Evolutionary conservation across 306 rosid genomes (phyloP), one percentile per base, ranked within the genome.

Genomic region (Neltuma alba): DNA sequence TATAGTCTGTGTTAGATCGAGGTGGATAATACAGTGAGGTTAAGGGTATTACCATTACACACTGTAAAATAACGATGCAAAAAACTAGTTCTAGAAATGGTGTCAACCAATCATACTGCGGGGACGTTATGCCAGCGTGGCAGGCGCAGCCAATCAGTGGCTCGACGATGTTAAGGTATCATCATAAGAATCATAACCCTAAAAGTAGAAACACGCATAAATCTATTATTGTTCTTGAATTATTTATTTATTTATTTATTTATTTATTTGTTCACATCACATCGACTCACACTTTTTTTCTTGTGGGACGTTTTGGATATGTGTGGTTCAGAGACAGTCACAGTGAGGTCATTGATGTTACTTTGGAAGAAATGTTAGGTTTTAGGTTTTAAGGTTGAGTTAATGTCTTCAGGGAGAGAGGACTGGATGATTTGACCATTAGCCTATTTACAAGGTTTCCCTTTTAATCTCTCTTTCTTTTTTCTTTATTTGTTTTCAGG

Each of bases 91-190:
- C 80, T 83, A 31, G 34, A 86, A 81, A 76, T 83, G 45, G 91
- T 77, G 38, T 72, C 45, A 85, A 83, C 91, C 92, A 92, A 90
- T 90, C 82, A 85, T 83, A 75, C 48, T 40, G 76, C 73, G 80
- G 83, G 76, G 76, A 72, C 82, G 74, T 37, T 62, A 85, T 62
- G 84, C 89, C 91, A 88, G 76, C 86, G 86, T 88, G 94, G 89
- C 88, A 80, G 82, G 31, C 38, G 66, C 54, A 86, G 74, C 97
- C 97, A 94, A 91, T 95, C 89, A 89, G 67, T 79, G 73, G 67
- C 89, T 95, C 94, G 98, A 91, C 64, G 87, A 87, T 81, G 84
- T 90, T 95, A 95, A 95, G 99, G 99, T 88, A 86, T 92, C 89
- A 82, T 73, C 27, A 16, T 11, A 5, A 7, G 6, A 16, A 45